phyloP scores from a whole-genome alignment of 257 asterid genomes.

The Solanum appendiculatum region DNA sequence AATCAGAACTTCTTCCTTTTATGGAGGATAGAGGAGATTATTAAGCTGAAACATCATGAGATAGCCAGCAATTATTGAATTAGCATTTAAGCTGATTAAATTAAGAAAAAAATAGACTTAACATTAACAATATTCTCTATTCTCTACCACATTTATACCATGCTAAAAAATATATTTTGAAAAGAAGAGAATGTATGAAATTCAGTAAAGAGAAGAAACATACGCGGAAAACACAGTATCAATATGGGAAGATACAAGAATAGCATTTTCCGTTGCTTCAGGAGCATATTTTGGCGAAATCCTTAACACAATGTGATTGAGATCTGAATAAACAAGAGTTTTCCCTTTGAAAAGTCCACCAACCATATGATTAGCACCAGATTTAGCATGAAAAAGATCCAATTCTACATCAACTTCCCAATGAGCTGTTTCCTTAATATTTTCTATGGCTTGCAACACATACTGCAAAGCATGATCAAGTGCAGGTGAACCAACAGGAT shows the following conservation, averaged over 20 bases:
- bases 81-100: background rate
- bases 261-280: constrained; percentile 77
- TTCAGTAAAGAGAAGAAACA: background rate
- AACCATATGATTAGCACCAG: constrained; percentile 61
- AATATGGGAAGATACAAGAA: constrained; percentile 90
- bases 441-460: constrained; percentile 52
- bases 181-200: background rate
- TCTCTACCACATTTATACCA: background rate
- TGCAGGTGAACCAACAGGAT: constrained; percentile 75
- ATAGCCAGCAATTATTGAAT: background rate
- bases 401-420: constrained; percentile 91
- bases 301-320: constrained; percentile 70
- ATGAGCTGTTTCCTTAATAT: constrained; percentile 62
- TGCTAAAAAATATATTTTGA: background rate
- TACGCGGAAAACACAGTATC: constrained; percentile 91
- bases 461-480: constrained; percentile 71
- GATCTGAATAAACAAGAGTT: constrained; percentile 84
- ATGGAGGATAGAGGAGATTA: background rate
- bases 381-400: constrained; percentile 60
- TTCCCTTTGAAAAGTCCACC: constrained; percentile 88
- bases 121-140: background rate
- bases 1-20: background rate
- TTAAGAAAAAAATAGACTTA: background rate
- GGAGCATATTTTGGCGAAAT: constrained; percentile 71
- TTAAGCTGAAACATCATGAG: background rate